Base-by-base conservation (phyloP, 2,329 filamentous ascomycete genomes). In the Dothistroma septosporum region DNA sequence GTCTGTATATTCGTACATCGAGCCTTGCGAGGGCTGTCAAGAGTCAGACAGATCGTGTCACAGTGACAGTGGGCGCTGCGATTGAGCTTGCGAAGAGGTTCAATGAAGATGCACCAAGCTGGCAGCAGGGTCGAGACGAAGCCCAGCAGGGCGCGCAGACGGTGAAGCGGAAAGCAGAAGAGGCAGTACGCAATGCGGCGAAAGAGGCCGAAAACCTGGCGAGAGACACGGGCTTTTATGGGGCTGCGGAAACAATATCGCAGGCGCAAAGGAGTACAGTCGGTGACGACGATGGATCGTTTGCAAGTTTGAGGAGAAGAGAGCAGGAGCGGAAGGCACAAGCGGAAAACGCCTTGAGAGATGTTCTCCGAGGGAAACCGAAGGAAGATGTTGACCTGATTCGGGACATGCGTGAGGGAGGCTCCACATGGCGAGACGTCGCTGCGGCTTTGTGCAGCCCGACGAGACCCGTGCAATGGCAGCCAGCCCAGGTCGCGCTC, bases 1-100 rank as follows among this genome's bases (percentile, higher is more conserved):
- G 88, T 70, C 74, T 85, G 53, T 88, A 84, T 73, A 85, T 77
- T 54, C 80, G 82, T 66, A 89, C 87, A 0, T 89, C 87, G 2
- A 84, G 83, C 32, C 73, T 90, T 53, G 83, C 85, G 31, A 86
- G 84, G 71, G 82, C 83, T 14, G 78, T 87, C 59, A 85, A 85
- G 72, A 79, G 72, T 55, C 85, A 87, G 74, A 83, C 83, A 1
- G 84, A 87, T 63, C 80, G 83, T 58, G 74, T 88, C 54, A 85
- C 85, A 1, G 76, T 87, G 55, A 87, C 85, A 19, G 80, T 82
- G 41, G 80, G 83, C 66, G 86, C 86, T 47, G 85, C 85, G 21
- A 79, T 83, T 37, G 82, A 82, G 55, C 77, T 88, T 55, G 82
- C 82, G 14, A 79, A 80, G 63, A 79, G 84, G 55, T 79, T 87